These are phyloP conservation scores for Tolypocladium nubicola DNA, from an alignment of 2,329 filamentous ascomycete genomes.

Conservation along the genomic window DNA sequence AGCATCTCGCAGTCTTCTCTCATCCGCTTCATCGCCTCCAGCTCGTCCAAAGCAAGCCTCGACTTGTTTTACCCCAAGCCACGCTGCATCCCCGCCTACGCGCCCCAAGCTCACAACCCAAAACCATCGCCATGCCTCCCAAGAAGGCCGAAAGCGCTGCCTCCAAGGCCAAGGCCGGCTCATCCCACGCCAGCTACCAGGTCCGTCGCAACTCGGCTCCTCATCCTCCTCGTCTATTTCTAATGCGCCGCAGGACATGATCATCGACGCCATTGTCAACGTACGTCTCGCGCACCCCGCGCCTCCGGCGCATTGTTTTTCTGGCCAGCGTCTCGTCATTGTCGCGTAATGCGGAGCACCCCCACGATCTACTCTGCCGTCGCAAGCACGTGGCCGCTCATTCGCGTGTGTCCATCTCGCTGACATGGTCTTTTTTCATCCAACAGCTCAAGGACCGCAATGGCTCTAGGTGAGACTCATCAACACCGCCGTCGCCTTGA, in stretches of 20 bases:
- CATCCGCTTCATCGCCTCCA: conserved; percentile 7
- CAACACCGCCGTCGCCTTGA: neutral
- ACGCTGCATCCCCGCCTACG: neutral
- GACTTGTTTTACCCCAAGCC: conserved; percentile 7
- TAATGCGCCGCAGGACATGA: conserved; percentile 43
- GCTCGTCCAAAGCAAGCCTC: conserved; percentile 13
- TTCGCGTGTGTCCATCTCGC: conserved; percentile 7
- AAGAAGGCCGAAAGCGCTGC: conserved; percentile 39
- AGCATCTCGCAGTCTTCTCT: conserved; percentile 8
- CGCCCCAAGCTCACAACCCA: conserved; percentile 10
- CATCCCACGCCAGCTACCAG: conserved; percentile 47
- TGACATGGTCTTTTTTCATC: conserved; percentile 24
- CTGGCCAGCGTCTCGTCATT: conserved; percentile 12
- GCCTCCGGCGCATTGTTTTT: conserved; percentile 24
- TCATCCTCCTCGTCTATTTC: neutral
- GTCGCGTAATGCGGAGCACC: neutral
- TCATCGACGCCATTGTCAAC: conserved; percentile 49
- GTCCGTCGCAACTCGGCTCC: conserved; percentile 25
- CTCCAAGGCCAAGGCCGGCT: conserved; percentile 38
- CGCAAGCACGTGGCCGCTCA: neutral
- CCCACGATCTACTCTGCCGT: neutral
- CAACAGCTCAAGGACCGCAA: conserved; percentile 52
- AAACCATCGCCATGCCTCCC: conserved; percentile 42
- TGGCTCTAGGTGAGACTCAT: conserved; percentile 32
- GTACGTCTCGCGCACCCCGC: conserved; percentile 34